These are phyloP conservation scores for Xerocomus potaroensis DNA, from an alignment of 768 basidiomycete species.

Conservation along the genomic window DNA sequence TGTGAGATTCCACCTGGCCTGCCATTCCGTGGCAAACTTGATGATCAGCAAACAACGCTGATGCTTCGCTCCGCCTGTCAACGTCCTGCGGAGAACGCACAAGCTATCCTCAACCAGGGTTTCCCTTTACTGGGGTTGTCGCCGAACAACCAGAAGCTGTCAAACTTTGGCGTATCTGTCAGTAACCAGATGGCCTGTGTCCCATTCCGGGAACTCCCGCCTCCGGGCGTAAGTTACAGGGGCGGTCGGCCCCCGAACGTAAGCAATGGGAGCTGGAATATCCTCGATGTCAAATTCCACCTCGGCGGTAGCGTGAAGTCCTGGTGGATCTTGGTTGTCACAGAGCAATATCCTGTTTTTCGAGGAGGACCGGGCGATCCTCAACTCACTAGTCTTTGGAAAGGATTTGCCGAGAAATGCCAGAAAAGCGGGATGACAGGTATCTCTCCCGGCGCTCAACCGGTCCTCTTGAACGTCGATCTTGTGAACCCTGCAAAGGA, in stretches of 20 bases:
- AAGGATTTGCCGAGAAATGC: conserved; percentile 55
- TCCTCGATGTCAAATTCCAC: conserved; percentile 67
- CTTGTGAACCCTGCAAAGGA: conserved; percentile 20
- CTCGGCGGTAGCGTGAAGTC: conserved; percentile 43
- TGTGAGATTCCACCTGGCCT: conserved; percentile 61
- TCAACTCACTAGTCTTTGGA: conserved; percentile 39
- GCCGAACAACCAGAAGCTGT: conserved; percentile 35
- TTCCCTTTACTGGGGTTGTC: conserved; percentile 52
- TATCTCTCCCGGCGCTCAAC: conserved; percentile 41
- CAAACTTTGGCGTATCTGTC: conserved; percentile 58
- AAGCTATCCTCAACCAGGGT: conserved; percentile 54
- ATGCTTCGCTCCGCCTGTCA: conserved; percentile 74
- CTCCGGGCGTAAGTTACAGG: conserved; percentile 57
- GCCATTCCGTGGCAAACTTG: conserved; percentile 58
- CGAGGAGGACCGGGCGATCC: conserved; percentile 29
- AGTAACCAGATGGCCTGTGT: conserved; percentile 55
- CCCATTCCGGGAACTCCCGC: conserved; percentile 59
- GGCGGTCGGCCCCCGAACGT: conserved; percentile 40
- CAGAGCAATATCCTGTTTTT: conserved; percentile 43
- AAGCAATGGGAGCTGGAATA: conserved; percentile 71
- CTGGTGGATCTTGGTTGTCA: conserved; percentile 68
- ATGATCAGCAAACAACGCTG: conserved; percentile 53
- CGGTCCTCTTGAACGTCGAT: conserved; percentile 30
- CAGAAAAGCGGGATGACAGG: conserved; percentile 59
- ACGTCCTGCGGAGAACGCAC: conserved; percentile 54